Evolutionary conservation across 2,329 filamentous ascomycete species (phyloP).

Genomic region (Ophiostoma angusticollis): DNA sequence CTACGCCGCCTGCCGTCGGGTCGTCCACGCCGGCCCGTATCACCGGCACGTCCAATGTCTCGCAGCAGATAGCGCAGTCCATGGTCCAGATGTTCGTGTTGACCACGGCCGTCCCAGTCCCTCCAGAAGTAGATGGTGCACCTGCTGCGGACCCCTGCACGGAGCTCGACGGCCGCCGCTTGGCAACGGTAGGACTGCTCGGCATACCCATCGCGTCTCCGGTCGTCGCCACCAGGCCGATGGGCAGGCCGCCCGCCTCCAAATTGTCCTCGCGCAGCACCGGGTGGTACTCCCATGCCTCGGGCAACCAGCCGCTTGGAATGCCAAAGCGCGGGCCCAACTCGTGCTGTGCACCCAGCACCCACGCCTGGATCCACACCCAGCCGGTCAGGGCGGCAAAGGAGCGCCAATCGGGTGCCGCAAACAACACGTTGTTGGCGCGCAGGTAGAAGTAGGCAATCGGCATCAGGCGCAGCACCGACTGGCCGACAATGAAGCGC

Average conservation of each 20-base stretch:
- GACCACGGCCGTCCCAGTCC: conserved; percentile 20
- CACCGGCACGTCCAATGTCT: conserved; percentile 79
- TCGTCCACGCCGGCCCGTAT: conserved; percentile 46
- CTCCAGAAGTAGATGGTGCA: background rate
- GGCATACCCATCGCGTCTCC: conserved; percentile 10
- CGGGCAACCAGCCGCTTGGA: conserved; percentile 52
- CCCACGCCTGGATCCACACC: conserved; percentile 76
- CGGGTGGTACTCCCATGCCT: conserved; percentile 91
- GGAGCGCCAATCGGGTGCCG: conserved; percentile 51
- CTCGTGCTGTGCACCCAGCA: conserved; percentile 70
- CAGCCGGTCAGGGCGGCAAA: conserved; percentile 57
- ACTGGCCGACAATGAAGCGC: conserved; percentile 82
- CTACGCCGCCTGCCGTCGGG: conserved; percentile 35
- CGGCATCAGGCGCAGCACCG: conserved; percentile 61
- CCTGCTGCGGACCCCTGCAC: background rate
- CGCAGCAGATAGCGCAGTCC: conserved; percentile 92
- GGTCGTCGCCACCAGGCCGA: conserved; percentile 42
- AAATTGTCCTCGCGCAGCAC: conserved; percentile 70
- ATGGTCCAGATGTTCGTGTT: conserved; percentile 39
- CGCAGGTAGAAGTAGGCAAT: conserved; percentile 77
- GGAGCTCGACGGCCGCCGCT: background rate
- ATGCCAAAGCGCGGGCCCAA: conserved; percentile 82
- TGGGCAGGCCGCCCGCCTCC: conserved; percentile 67
- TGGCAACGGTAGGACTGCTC: conserved; percentile 3
- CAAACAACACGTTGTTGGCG: conserved; percentile 68